These are phyloP conservation scores for Ogataea methylovora DNA, from an alignment of 805 yeast genomes.

Conservation along the genomic window DNA sequence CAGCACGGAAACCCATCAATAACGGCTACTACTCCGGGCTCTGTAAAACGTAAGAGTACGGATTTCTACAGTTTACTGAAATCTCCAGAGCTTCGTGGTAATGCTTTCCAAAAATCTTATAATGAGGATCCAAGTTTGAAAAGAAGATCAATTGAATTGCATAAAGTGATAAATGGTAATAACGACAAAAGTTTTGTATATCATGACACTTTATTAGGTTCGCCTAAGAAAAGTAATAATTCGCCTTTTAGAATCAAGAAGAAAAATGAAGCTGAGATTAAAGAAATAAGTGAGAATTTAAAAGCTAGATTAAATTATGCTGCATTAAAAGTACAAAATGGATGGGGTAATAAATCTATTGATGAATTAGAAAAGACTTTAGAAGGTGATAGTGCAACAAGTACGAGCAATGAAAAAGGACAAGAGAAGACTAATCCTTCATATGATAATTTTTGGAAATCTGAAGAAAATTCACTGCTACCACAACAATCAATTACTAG, in stretches of 20 bases:
- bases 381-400: constrained; percentile 4
- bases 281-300: constrained; percentile 28
- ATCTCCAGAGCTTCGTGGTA: constrained; percentile 23
- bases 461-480: constrained; percentile 16
- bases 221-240: constrained; percentile 13
- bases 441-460: constrained; percentile 21
- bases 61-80: constrained; percentile 28
- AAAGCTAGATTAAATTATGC: constrained; percentile 29
- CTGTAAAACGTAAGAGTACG: constrained; percentile 22
- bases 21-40: constrained; percentile 18
- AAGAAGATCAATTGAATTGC: constrained; percentile 24
- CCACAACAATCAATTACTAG: constrained; percentile 7
- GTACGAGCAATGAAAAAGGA: background rate
- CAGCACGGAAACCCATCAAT: constrained; percentile 4
- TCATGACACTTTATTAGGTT: constrained; percentile 16
- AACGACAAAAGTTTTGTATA: constrained; percentile 16
- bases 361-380: constrained; percentile 21
- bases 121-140: constrained; percentile 12
- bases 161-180: constrained; percentile 16
- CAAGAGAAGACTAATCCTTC: background rate
- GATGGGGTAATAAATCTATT: constrained; percentile 24
- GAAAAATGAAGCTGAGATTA: constrained; percentile 25
- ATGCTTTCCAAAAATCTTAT: background rate
- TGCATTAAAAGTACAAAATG: constrained; percentile 27
- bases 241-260: constrained; percentile 20